Base-by-base conservation (phyloP, 2,329 filamentous ascomycete species). In the Trichoderma gracile region DNA sequence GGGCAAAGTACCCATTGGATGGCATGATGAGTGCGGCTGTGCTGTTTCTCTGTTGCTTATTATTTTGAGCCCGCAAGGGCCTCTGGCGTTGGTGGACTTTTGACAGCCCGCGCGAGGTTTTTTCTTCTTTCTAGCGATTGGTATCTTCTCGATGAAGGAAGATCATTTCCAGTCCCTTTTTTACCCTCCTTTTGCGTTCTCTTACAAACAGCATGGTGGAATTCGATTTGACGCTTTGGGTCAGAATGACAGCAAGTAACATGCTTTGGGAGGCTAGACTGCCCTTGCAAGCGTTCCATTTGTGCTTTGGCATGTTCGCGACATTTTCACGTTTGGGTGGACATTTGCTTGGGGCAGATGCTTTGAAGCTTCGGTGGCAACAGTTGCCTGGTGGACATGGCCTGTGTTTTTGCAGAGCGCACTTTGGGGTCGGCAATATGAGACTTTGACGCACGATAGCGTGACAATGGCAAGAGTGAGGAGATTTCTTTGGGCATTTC, bases 1-100 rank as follows among this genome's bases (percentile, higher is more conserved):
- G 72, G 72, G 66, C 68, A 53, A 43, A 15, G 42, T 42, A 55
- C 47, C n/a, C 56, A 49, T n/a, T 19, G 42, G 30, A 62, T 56
- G n/a, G 57, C 42, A 46, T 49, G 38, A 43, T 55, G 63, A 50
- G 15, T 15, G 23, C n/a, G 23, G 8, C 15, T 50, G 25, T 55
- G 56, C 30, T 45, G 17, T 7, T 54, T 63, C 25, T 12, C 43
- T 27, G 17, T 60, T 52, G 38, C 33, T 40, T 21, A 43, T 60
- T 21, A 43, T 52, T 52, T 43, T 10, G 19, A 52, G 23, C 43
- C n/a, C 15, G 10, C 43, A 47, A 23, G 59, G 49, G 45, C 42
- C 10, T 63, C 2, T 64, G 46, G 61, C 53, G 61, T 57, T 63
- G 33, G 5, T 60, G 57, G 47, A 25, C 9, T 43, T 52, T 49